phyloP scores from a whole-genome alignment of 257 asterid species.

The Verbena officinalis region DNA sequence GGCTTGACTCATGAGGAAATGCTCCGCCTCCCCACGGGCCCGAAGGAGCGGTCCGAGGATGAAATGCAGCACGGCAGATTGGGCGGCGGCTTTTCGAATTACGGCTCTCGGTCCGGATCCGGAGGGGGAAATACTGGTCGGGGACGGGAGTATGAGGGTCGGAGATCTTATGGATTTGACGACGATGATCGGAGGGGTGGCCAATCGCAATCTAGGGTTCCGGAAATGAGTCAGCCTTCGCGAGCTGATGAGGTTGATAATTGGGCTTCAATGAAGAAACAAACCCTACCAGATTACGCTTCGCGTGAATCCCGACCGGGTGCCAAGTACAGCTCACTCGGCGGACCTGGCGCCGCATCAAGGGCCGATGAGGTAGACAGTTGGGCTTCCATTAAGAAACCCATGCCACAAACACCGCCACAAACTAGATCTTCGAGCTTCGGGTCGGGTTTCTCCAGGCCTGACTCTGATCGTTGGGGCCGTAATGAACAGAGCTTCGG shows the following conservation, averaged over 20 bases:
- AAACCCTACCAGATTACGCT: constrained; percentile 35
- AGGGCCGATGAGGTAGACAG: constrained; percentile 66
- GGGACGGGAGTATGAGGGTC: constrained; percentile 36
- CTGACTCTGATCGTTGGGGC: constrained; percentile 58
- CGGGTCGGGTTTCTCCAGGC: constrained; percentile 44
- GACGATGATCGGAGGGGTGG: constrained; percentile 43
- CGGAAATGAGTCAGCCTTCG: constrained; percentile 52
- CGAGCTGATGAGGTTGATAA: constrained; percentile 71
- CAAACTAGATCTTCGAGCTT: constrained; percentile 36
- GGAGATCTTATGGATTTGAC: constrained; percentile 55
- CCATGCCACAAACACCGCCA: constrained; percentile 27
- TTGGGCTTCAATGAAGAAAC: constrained; percentile 56
- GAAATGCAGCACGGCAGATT: constrained; percentile 51
- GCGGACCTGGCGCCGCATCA: constrained; percentile 47
- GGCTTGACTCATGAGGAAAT: constrained; percentile 55
- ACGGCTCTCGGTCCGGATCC: constrained; percentile 36
- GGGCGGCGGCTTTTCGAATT: constrained; percentile 65
- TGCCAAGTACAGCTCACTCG: constrained; percentile 45
- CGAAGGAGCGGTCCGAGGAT: constrained; percentile 54
- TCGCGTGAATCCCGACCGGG: constrained; percentile 27
- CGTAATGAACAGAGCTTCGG: constrained; percentile 37
- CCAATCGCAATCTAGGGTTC: constrained; percentile 40
- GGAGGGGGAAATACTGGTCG: constrained; percentile 29
- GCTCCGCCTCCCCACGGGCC: constrained; percentile 66
- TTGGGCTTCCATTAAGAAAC: constrained; percentile 54